Evolutionary conservation across 805 yeast genomes (phyloP).

Genomic region (Blastobotrys peoriensis): DNA sequence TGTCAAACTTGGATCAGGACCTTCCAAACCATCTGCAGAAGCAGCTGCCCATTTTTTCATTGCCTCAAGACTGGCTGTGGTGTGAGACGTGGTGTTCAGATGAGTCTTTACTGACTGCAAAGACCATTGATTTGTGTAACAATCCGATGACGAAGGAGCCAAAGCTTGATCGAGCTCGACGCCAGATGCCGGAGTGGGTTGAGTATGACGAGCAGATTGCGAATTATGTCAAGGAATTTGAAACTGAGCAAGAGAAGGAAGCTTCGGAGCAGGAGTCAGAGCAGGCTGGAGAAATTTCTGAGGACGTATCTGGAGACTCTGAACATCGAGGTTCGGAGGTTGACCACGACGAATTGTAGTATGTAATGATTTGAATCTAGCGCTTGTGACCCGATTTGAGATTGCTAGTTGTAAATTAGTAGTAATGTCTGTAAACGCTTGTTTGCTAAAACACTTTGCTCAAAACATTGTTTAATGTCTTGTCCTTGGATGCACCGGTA

Average conservation of each 20-base stretch:
- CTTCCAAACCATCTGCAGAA: slow-evolving; percentile 82
- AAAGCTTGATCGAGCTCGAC: slow-evolving; percentile 64
- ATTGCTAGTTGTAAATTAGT: too few species aligned
- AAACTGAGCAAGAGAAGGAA: background rate
- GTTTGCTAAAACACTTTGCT: slow-evolving; percentile 21
- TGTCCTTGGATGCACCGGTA: slow-evolving; percentile 16
- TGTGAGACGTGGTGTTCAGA: slow-evolving; percentile 90
- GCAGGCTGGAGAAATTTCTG: background rate
- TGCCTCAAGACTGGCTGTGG: slow-evolving; percentile 86
- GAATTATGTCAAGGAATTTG: slow-evolving; percentile 15
- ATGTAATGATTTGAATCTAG: background rate
- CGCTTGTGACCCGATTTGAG: background rate
- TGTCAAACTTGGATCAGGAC: slow-evolving; percentile 86
- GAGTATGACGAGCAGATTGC: slow-evolving; percentile 53
- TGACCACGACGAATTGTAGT: slow-evolving; percentile 17
- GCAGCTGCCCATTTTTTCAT: slow-evolving; percentile 57
- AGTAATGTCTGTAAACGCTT: too few species aligned
- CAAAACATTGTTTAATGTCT: slow-evolving; percentile 19
- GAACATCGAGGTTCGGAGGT: too few species aligned
- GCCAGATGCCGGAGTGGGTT: slow-evolving; percentile 77
- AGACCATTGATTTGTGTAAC: slow-evolving; percentile 77
- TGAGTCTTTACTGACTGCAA: slow-evolving; percentile 53
- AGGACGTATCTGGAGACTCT: slow-evolving; percentile 1
- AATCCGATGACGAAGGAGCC: slow-evolving; percentile 79
- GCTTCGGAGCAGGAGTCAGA: slow-evolving; percentile 1